phyloP scores from a whole-genome alignment of 164 flowering plant species.

The Buxus sempervirens region DNA sequence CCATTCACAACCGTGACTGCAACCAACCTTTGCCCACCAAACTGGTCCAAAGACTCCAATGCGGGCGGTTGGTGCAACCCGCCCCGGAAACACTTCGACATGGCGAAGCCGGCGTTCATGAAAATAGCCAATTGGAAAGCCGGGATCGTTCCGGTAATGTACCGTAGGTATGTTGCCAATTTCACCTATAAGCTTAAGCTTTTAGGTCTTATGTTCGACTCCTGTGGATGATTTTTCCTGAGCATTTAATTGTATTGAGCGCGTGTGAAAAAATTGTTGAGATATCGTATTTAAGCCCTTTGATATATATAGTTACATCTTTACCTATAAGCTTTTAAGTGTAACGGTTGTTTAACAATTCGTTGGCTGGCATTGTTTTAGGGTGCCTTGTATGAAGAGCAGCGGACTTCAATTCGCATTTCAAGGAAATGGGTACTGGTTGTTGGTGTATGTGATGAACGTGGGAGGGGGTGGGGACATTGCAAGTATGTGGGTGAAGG shows the following conservation, averaged over 20 bases:
- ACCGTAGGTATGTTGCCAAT: slow-evolving; percentile 48
- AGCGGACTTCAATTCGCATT: slow-evolving; percentile 66
- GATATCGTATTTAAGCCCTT: no score
- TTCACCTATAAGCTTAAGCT: neutral
- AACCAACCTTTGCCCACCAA: slow-evolving; percentile 88
- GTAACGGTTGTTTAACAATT: no score
- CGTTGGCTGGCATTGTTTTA: slow-evolving; percentile 14
- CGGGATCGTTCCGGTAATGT: slow-evolving; percentile 53
- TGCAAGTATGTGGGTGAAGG: slow-evolving; percentile 65
- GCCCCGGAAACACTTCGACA: slow-evolving; percentile 79
- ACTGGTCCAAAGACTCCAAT: slow-evolving; percentile 61
- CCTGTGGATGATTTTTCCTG: no score
- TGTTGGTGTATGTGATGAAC: slow-evolving; percentile 86
- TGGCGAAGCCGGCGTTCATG: slow-evolving; percentile 89
- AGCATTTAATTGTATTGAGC: no score
- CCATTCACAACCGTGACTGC: slow-evolving; percentile 65
- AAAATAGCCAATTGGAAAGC: slow-evolving; percentile 42
- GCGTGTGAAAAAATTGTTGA: no score
- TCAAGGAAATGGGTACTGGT: slow-evolving; percentile 93
- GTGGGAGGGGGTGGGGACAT: slow-evolving; percentile 91
- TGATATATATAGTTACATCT: no score
- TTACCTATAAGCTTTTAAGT: no score
- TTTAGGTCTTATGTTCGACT: no score
- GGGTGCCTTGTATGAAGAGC: slow-evolving; percentile 57
- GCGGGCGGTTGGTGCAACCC: slow-evolving; percentile 97